A percentile compares a stretch with the other conserved stretches of the same genome.
phyloP scores from a whole-genome alignment of 2,329 filamentous ascomycete species.

The Neopestalotiopsis sp. region DNA sequence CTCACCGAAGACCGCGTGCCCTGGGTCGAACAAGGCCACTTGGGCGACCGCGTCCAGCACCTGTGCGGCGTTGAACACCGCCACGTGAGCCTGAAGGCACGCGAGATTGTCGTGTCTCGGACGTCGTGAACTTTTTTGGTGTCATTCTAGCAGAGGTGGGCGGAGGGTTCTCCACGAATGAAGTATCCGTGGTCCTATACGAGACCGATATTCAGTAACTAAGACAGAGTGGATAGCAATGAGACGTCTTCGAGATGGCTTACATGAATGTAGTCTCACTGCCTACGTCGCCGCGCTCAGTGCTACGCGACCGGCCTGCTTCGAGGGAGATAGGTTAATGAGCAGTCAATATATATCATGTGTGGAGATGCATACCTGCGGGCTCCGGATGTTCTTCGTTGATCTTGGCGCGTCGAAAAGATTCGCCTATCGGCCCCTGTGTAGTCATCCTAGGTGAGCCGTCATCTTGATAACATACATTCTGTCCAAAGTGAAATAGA shows the following conservation, averaged over 20 bases:
- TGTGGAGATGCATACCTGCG: constrained; percentile 4
- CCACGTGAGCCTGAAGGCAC: constrained; percentile 50
- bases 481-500: background rate
- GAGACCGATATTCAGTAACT: background rate
- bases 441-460: background rate
- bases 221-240: background rate
- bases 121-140: constrained; percentile 49
- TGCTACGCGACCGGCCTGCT: constrained; percentile 33
- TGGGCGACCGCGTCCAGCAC: constrained; percentile 45
- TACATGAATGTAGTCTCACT: constrained; percentile 86
- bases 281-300: constrained; percentile 47
- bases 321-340: background rate
- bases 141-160: constrained; percentile 57
- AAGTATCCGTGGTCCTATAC: constrained; percentile 83
- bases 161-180: constrained; percentile 89
- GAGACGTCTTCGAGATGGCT: constrained; percentile 36
- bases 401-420: constrained; percentile 72
- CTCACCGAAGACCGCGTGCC: constrained; percentile 52
- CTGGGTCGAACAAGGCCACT: constrained; percentile 54
- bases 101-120: constrained; percentile 52
- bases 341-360: background rate
- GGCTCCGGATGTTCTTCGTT: constrained; percentile 53
- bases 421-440: constrained; percentile 82
- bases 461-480: background rate
- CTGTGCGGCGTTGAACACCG: constrained; percentile 42